Evolutionary conservation across 106 monocot species (phyloP).

Genomic region (Amphibolis antarctica): DNA sequence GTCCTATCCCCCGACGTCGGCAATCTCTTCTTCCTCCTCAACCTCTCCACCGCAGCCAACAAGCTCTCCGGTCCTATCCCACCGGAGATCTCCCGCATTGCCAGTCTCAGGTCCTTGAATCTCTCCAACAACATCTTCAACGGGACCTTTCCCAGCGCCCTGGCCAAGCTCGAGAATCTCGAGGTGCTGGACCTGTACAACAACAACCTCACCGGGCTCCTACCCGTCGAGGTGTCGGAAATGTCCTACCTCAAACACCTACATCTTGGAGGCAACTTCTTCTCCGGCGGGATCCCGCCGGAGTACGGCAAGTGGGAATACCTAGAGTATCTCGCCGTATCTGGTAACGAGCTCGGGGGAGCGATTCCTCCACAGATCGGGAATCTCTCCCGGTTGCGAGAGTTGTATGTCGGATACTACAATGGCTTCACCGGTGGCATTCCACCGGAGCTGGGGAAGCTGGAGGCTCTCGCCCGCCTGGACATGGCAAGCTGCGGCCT

Average conservation of each 20-base stretch:
- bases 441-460: constrained; percentile 54
- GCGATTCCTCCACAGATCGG: constrained; percentile 36
- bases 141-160: constrained; percentile 32
- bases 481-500: constrained; percentile 75
- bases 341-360: constrained; percentile 67
- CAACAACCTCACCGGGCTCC: constrained; percentile 63
- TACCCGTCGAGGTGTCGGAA: constrained; percentile 33
- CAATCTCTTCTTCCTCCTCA: constrained; percentile 18
- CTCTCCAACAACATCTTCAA: constrained; percentile 76
- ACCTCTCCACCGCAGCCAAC: constrained; percentile 37
- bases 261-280: constrained; percentile 70
- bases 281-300: constrained; percentile 48
- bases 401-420: constrained; percentile 75
- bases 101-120: constrained; percentile 46
- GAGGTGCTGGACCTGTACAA: constrained; percentile 68
- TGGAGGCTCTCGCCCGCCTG: constrained; percentile 38
- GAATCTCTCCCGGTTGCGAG: constrained; percentile 16
- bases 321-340: constrained; percentile 62
- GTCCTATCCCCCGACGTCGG: constrained; percentile 20
- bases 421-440: constrained; percentile 62
- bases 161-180: constrained; percentile 29
- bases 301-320: constrained; percentile 41
- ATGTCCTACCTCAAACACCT: constrained; percentile 30
- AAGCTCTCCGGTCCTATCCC: constrained; percentile 50
- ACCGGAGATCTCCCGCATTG: constrained; percentile 23